phyloP scores from a whole-genome alignment of 345 rosid species.

The Hibiscus syriacus region DNA sequence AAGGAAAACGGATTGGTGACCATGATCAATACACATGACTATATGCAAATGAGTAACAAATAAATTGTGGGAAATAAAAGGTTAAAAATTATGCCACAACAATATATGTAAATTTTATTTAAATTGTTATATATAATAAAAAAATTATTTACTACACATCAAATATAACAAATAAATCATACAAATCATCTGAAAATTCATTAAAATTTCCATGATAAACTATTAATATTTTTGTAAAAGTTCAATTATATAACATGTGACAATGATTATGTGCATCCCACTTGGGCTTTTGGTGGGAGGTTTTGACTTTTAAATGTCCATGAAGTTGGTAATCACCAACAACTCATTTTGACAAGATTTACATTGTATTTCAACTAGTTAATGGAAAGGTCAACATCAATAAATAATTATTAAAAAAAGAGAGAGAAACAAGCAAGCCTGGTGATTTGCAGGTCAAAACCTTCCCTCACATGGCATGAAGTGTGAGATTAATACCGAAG shows the following conservation, averaged over 20 bases:
- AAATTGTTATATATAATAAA: no score
- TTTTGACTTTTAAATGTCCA: conserved; percentile 5
- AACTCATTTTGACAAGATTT: conserved; percentile 8
- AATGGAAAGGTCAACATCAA: conserved; percentile 4
- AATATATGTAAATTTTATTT: no score
- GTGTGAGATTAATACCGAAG: neutral
- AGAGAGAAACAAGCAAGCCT: neutral
- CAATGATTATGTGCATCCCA: neutral
- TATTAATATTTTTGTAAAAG: neutral
- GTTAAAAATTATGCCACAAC: no score
- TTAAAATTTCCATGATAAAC: neutral
- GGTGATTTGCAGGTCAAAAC: neutral
- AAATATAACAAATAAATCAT: no score
- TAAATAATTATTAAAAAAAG: neutral
- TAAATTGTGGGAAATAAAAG: no score
- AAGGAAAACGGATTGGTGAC: no score
- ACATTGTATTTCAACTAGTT: neutral
- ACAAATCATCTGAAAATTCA: no score
- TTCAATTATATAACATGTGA: neutral
- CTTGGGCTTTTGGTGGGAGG: neutral
- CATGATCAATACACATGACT: no score
- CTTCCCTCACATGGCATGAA: neutral
- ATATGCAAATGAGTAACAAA: no score
- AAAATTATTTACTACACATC: no score
- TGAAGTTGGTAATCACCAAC: conserved; percentile 3